Evolutionary conservation across 2,329 filamentous ascomycete genomes (phyloP).

Genomic region (Aspergillus costaricaensis): DNA sequence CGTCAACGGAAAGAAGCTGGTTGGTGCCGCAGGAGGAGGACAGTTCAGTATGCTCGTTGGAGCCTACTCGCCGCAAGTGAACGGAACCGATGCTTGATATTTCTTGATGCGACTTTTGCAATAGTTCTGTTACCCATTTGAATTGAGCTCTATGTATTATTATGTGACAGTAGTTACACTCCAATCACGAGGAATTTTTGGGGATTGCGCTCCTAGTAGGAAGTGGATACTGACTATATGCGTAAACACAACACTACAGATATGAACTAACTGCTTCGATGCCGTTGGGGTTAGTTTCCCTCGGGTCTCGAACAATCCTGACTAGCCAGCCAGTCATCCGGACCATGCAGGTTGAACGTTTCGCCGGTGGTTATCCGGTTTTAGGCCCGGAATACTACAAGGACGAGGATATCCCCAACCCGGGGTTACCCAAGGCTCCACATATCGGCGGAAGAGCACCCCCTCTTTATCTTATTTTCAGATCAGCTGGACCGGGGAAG

Average conservation of each 20-base stretch:
- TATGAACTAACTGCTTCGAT: not conserved
- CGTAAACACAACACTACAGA: not conserved
- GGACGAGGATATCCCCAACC: slow-evolving; percentile 1
- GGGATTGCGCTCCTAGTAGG: not conserved
- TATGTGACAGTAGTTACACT: not conserved
- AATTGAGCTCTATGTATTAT: slow-evolving; percentile 1
- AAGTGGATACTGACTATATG: not conserved
- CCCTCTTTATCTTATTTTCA: slow-evolving; percentile 1
- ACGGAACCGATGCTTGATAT: slow-evolving; percentile 2
- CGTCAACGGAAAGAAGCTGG: slow-evolving; percentile 67
- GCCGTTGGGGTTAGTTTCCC: not conserved
- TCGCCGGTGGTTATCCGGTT: not conserved
- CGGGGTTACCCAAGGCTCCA: slow-evolving; percentile 2
- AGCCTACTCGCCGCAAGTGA: slow-evolving; percentile 9
- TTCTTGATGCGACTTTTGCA: not conserved
- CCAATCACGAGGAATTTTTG: not conserved
- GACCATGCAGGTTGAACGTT: not conserved
- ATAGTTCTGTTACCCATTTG: not conserved
- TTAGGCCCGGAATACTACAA: not conserved
- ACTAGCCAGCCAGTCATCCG: not conserved
- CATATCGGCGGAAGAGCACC: not conserved
- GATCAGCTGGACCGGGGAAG: slow-evolving; percentile 15
- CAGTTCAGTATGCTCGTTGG: slow-evolving; percentile 56
- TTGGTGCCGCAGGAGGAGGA: slow-evolving; percentile 72
- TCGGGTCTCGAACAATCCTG: not conserved